These are phyloP conservation scores for Uromyces viciae-fabae DNA, from an alignment of 1,284 basidiomycete species.

Conservation along the genomic window DNA sequence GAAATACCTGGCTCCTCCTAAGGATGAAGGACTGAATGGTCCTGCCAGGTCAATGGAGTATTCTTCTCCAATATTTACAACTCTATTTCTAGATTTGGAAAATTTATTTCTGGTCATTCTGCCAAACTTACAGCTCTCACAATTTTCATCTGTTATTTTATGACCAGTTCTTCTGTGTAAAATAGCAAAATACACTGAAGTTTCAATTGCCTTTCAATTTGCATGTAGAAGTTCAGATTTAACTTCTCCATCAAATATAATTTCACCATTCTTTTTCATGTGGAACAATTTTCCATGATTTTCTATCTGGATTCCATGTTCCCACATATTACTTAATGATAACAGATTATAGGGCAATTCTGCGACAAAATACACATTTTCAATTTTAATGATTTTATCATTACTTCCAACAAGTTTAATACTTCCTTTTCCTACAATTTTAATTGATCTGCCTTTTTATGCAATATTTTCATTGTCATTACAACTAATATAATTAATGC, in stretches of 20 bases:
- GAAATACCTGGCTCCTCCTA: conserved; percentile 1
- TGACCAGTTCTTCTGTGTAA: neutral
- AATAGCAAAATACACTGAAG: neutral
- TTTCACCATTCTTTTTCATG: conserved; percentile 1
- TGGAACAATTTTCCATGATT: conserved; percentile 9
- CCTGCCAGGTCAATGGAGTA: neutral
- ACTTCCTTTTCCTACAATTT: conserved; percentile 15
- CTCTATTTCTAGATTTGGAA: neutral
- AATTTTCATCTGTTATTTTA: neutral
- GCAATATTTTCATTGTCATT: conserved; percentile 17
- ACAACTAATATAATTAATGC: neutral
- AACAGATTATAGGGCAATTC: conserved; percentile 14
- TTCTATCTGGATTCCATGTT: conserved; percentile 3
- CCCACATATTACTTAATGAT: neutral
- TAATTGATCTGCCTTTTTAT: conserved; percentile 14
- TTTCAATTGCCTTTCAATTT: neutral
- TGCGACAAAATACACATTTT: neutral
- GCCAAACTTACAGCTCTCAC: neutral
- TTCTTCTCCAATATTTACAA: neutral
- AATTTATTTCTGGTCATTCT: neutral
- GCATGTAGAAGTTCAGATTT: neutral
- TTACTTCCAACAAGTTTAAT: neutral
- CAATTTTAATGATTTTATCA: neutral
- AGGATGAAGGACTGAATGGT: neutral
- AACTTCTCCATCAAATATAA: conserved; percentile 6